A percentile compares a stretch with the other conserved stretches of the same genome.
These are phyloP conservation scores for Liriodendron chinense DNA, from an alignment of 164 flowering plant species.

Conservation along the genomic window DNA sequence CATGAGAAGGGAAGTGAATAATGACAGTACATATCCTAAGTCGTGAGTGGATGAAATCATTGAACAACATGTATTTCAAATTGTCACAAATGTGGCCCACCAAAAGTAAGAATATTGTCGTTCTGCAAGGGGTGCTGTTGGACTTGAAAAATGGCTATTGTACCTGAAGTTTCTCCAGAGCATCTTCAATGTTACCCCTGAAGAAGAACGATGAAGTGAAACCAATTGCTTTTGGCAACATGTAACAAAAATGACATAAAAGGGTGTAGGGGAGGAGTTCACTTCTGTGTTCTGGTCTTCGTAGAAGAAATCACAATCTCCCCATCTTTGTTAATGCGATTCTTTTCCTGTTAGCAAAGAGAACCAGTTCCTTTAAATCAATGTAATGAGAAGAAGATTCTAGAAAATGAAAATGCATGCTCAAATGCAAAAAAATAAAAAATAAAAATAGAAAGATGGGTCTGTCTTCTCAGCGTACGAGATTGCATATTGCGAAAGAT, in stretches of 20 bases:
- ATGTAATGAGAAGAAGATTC: not conserved
- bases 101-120: not conserved
- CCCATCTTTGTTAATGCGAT: conserved; percentile 93
- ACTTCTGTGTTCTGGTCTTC: conserved; percentile 95
- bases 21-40: no score
- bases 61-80: no score
- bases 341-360: conserved; percentile 69
- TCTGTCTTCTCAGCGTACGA: not conserved
- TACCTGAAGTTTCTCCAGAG: conserved; percentile 89
- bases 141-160: not conserved
- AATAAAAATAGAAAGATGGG: not conserved
- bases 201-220: conserved; percentile 20
- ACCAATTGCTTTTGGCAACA: conserved; percentile 12
- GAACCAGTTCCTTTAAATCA: not conserved
- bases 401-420: not conserved
- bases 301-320: conserved; percentile 94
- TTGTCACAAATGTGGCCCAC: not conserved
- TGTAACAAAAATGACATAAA: conserved; percentile 12
- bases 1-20: no score
- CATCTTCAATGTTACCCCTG: conserved; percentile 98
- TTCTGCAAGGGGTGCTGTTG: not conserved
- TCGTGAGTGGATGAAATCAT: no score
- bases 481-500: not conserved
- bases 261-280: conserved; percentile 21
- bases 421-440: not conserved